Conservation (phyloP, 495 filamentous ascomycete genomes). For the Aspergillus bertholletiae region DNA sequence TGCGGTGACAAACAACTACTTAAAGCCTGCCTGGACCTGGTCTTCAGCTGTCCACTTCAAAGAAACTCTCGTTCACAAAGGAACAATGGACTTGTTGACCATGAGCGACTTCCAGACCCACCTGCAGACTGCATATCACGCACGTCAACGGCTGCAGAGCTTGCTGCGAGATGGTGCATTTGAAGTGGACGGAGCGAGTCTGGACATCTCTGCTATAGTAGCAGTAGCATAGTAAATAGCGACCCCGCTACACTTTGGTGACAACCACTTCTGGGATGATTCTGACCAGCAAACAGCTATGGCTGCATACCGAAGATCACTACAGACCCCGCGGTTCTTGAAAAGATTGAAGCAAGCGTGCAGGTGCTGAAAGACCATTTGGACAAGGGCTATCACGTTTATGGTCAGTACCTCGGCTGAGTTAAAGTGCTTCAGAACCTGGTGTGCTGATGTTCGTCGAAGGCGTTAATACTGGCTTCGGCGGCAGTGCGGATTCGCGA, state of each 20-base stretch:
- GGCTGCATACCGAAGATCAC: slow-evolving; percentile 12
- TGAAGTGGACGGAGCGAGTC: slow-evolving; percentile 11
- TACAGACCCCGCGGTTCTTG: slow-evolving; percentile 7
- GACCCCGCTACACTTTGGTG: neutral
- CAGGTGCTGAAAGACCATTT: slow-evolving; percentile 14
- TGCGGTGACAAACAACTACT: neutral
- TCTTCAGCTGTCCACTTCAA: neutral
- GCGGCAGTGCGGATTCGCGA: slow-evolving; percentile 60
- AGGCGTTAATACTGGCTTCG: slow-evolving; percentile 66
- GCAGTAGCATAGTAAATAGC: slow-evolving; percentile 14
- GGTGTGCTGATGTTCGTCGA: neutral
- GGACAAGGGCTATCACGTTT: slow-evolving; percentile 14
- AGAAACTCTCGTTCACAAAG: neutral
- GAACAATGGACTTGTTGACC: neutral
- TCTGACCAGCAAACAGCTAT: slow-evolving; percentile 11
- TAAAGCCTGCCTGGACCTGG: neutral
- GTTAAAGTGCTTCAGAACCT: too few species aligned
- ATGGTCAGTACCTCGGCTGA: too few species aligned
- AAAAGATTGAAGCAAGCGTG: slow-evolving; percentile 11
- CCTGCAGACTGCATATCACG: slow-evolving; percentile 10
- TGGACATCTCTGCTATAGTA: slow-evolving; percentile 16
- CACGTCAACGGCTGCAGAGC: slow-evolving; percentile 11
- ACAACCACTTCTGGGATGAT: neutral
- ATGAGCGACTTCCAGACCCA: slow-evolving; percentile 11
- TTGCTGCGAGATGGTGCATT: slow-evolving; percentile 5